Evolutionary conservation across 192 early-diverging fungal species (phyloP), one percentile per base, ranked within the genome.

Genomic region (Polychytrium aggregatum): DNA sequence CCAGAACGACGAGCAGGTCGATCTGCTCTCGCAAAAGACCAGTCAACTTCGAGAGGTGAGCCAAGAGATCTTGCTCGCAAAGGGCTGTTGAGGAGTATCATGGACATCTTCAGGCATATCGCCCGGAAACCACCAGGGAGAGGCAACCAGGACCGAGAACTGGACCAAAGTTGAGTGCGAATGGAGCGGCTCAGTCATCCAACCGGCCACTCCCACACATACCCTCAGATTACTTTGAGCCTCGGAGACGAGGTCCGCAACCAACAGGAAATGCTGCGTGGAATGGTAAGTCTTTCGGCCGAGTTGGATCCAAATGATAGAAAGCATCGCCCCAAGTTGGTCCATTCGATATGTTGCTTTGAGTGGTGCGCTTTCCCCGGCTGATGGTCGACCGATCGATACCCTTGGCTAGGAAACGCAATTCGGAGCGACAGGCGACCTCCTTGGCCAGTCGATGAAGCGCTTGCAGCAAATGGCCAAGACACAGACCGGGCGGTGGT

Each of bases 401-500:
- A 31, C 29, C 10, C 28, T 21, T 5, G 10, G 10, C 3, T 16
- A 41, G 39, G 44, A 53, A 30, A 36, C 52, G 10, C 61, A 62
- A 25, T 63, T 68, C 50, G 54, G 62, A 31, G 64, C 57, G 34
- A 60, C 57, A 20, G 66, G 61, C 10, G 40, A 48, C n/a, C 22
- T 63, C 1, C 43, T 68, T 24, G 51, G 41, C 8, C 22, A 8
- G 7, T 54, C 66, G 21, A 68, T 68, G 54, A 57, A 49, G 37
- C 52, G 58, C 20, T 34, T 68, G 2, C 20, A 22, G 0, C 44
- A 35, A 4, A 53, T 68, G 58, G 54, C 61, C 10, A 33, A 43
- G 30, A 57, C 48, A 25, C 61, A 63, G 40, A 68, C 53, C 31
- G 66, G 66, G 11, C 53, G 53, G 4, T 68, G 66, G 66, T 63